Conservation (phyloP, 2,329 filamentous ascomycete species). For the Metarhizium guizhouense region DNA sequence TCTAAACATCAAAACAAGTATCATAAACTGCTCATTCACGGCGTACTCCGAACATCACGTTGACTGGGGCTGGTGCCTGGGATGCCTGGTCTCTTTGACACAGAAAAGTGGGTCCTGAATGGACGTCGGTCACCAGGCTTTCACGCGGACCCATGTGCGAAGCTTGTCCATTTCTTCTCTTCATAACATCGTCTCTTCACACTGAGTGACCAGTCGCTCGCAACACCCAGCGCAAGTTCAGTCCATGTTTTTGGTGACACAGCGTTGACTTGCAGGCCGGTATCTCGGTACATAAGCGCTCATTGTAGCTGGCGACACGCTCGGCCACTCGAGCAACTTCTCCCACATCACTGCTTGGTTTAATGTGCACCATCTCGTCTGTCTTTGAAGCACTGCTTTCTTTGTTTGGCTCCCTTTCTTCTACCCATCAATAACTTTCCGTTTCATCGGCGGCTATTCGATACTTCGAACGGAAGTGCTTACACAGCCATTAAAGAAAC, state of each 20-base stretch:
- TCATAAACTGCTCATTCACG: no score
- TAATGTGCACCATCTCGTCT: neutral
- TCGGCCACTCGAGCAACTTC: neutral
- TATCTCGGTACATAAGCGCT: neutral
- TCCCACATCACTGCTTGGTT: neutral
- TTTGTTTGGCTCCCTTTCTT: neutral
- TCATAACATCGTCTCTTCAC: neutral
- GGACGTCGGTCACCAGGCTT: conserved; percentile 11
- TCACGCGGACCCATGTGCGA: neutral
- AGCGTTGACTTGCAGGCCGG: neutral
- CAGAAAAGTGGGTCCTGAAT: conserved; percentile 1
- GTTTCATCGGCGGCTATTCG: neutral
- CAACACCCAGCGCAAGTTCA: neutral
- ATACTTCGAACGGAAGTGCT: neutral
- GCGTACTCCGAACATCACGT: neutral
- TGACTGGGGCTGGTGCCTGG: neutral
- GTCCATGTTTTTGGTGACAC: neutral
- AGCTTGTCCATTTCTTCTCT: neutral
- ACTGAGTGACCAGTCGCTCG: neutral
- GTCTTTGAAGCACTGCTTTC: neutral
- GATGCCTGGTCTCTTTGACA: neutral
- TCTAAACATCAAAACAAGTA: neutral
- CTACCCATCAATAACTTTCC: neutral
- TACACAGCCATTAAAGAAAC: neutral
- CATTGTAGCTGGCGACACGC: neutral